These are phyloP conservation scores for Alternaria postmessia DNA, from an alignment of 2,329 filamentous ascomycete species.

Conservation along the genomic window DNA sequence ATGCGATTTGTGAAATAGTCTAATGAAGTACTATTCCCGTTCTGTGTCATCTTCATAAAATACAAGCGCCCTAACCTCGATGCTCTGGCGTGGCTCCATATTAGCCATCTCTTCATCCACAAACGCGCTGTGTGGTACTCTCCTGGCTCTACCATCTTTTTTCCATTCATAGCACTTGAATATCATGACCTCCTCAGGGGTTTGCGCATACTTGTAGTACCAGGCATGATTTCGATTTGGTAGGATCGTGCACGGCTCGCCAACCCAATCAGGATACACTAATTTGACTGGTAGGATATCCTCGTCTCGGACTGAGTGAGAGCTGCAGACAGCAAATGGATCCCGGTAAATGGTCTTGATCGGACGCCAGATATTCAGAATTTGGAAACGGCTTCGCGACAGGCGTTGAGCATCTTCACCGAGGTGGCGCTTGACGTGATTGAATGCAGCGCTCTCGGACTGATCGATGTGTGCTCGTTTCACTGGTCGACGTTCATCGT, in stretches of 20 bases:
- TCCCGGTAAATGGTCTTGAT: conserved; percentile 45
- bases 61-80: conserved; percentile 46
- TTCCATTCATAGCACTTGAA: conserved; percentile 50
- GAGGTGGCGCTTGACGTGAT: conserved; percentile 25
- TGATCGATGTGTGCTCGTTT: background rate
- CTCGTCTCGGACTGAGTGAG: conserved; percentile 38
- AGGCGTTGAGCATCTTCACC: conserved; percentile 43
- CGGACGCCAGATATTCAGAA: conserved; percentile 50
- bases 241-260: background rate
- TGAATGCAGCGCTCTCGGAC: background rate
- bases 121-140: conserved; percentile 48
- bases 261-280: background rate
- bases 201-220: conserved; percentile 43
- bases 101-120: conserved; percentile 34
- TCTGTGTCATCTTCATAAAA: conserved; percentile 38
- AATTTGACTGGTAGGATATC: conserved; percentile 1
- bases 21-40: background rate
- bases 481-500: background rate
- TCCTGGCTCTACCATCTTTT: conserved; percentile 43
- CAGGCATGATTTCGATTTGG: conserved; percentile 20
- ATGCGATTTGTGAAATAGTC: background rate
- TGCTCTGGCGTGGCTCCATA: conserved; percentile 42
- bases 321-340: conserved; percentile 44
- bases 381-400: conserved; percentile 39
- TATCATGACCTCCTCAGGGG: conserved; percentile 42